Evolutionary conservation across 345 rosid genomes (phyloP).

Genomic region (Populus simonii): DNA sequence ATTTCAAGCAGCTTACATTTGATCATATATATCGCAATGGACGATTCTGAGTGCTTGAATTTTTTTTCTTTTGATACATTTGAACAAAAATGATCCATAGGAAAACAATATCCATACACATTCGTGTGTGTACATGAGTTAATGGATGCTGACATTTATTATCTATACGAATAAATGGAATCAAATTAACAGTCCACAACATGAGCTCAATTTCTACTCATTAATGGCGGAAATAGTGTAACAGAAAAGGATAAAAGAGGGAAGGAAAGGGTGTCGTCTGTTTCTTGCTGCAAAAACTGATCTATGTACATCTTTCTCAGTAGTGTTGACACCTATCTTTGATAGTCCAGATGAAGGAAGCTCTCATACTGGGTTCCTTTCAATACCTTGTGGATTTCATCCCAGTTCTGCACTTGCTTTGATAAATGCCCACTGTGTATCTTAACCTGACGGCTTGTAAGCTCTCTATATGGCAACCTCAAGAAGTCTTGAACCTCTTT

Average conservation of each 20-base stretch:
- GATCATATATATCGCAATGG: too few species aligned
- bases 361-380: constrained; percentile 27
- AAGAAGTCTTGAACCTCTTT: constrained; percentile 33
- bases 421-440: constrained; percentile 30
- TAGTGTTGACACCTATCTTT: constrained; percentile 3
- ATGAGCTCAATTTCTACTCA: too few species aligned
- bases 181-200: too few species aligned
- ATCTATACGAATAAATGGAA: too few species aligned
- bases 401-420: constrained; percentile 29
- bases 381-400: constrained; percentile 19
- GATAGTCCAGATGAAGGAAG: constrained; percentile 22
- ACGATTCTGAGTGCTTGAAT: too few species aligned
- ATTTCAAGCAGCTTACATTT: too few species aligned
- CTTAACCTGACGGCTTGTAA: constrained; percentile 37
- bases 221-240: background rate
- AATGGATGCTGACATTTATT: too few species aligned
- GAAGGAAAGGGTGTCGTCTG: background rate
- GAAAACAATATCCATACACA: too few species aligned
- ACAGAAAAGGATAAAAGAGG: background rate
- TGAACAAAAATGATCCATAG: too few species aligned
- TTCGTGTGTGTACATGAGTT: too few species aligned
- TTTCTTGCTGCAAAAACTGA: background rate
- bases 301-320: background rate
- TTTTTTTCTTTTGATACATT: too few species aligned
- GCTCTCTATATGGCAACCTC: constrained; percentile 32